These are phyloP conservation scores for Polyporus tsugae DNA, from an alignment of 1,284 basidiomycete genomes.

Conservation along the genomic window DNA sequence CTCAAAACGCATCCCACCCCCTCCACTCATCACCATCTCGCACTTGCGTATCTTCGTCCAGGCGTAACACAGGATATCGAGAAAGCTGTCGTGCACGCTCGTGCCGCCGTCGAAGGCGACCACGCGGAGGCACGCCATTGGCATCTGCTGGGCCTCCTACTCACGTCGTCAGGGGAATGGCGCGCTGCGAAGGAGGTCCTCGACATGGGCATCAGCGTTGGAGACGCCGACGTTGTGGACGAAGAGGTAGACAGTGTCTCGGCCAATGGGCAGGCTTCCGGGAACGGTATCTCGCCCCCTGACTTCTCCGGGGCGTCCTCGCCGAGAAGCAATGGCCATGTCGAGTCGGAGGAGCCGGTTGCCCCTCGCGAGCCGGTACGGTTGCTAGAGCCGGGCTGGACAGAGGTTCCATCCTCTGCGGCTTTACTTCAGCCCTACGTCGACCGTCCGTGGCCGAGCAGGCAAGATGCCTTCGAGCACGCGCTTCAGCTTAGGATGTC, in stretches of 20 bases:
- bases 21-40: constrained; percentile 81
- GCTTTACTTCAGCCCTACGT: constrained; percentile 60
- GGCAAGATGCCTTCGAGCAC: constrained; percentile 76
- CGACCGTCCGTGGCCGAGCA: constrained; percentile 61
- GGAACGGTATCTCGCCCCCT: constrained; percentile 32
- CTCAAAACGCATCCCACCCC: constrained; percentile 64
- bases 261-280: constrained; percentile 19
- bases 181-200: constrained; percentile 79
- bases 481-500: constrained; percentile 90
- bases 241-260: constrained; percentile 36
- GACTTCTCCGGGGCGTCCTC: constrained; percentile 33
- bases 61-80: constrained; percentile 73
- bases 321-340: constrained; percentile 21
- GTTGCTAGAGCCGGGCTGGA: constrained; percentile 48
- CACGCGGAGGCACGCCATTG: constrained; percentile 82
- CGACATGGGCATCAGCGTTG: constrained; percentile 70
- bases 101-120: constrained; percentile 81
- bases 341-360: constrained; percentile 5
- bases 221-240: constrained; percentile 53
- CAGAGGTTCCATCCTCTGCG: constrained; percentile 54
- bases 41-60: constrained; percentile 76
- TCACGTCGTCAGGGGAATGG: constrained; percentile 87
- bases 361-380: constrained; percentile 7
- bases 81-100: constrained; percentile 74
- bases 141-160: constrained; percentile 90